A percentile compares a stretch with the other conserved stretches of the same genome.
Evolutionary conservation across 306 rosid species (phyloP).

Genomic region (Rosa rugosa): DNA sequence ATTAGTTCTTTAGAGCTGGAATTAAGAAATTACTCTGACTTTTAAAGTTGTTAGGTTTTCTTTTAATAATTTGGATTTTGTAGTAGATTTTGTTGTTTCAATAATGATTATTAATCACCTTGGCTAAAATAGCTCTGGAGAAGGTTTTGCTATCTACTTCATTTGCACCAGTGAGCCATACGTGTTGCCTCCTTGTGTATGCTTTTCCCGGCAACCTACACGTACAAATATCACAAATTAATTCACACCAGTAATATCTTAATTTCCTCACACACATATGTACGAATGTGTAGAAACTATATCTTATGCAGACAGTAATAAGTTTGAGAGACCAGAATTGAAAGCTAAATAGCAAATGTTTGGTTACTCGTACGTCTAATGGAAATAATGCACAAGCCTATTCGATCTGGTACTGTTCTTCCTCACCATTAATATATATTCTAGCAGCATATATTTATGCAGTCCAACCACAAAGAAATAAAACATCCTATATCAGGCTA

Average conservation of each 20-base stretch:
- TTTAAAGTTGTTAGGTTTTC: too few relatives aligned
- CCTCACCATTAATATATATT: slow-evolving; percentile 6
- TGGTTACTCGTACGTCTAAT: background rate
- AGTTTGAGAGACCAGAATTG: background rate
- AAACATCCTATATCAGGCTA: background rate
- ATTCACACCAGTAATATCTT: background rate
- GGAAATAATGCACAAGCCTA: background rate
- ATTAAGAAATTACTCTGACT: too few relatives aligned
- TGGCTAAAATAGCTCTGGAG: slow-evolving; percentile 91
- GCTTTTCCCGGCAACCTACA: slow-evolving; percentile 92
- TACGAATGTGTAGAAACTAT: background rate
- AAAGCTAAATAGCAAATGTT: background rate
- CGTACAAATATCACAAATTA: background rate
- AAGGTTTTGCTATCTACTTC: slow-evolving; percentile 84
- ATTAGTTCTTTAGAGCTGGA: too few relatives aligned
- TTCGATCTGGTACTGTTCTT: background rate
- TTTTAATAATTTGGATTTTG: background rate
- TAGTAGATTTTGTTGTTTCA: background rate
- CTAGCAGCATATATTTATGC: background rate
- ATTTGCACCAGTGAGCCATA: slow-evolving; percentile 89
- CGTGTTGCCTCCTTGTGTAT: slow-evolving; percentile 65
- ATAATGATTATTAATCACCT: slow-evolving; percentile 36
- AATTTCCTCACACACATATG: background rate
- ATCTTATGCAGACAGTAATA: background rate
- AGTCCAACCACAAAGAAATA: background rate